A percentile compares a stretch with the other conserved stretches of the same genome.
Conservation (phyloP, 2,329 filamentous ascomycete genomes). For the Sordariomycetes sp. region DNA sequence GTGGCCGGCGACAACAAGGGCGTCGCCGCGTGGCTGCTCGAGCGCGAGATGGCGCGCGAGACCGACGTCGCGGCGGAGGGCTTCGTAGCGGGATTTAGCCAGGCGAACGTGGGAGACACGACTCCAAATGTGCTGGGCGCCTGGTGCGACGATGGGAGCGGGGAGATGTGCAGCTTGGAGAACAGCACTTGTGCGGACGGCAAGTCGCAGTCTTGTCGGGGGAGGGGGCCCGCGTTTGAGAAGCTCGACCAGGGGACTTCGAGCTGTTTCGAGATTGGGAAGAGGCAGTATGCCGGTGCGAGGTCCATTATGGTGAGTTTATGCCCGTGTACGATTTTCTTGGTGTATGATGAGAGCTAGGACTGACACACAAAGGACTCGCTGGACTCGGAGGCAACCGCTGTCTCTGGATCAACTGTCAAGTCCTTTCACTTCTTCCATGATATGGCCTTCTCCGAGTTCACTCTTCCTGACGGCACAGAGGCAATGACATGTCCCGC, state of each 20-base stretch:
- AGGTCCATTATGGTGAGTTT: slow-evolving; percentile 14
- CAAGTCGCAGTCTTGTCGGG: slow-evolving; percentile 57
- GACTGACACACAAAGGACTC: slow-evolving; percentile 30
- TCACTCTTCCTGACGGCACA: slow-evolving; percentile 62
- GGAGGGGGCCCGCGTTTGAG: slow-evolving; percentile 56
- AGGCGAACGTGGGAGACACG: slow-evolving; percentile 83
- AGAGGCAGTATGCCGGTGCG: slow-evolving; percentile 54
- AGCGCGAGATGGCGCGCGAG: slow-evolving; percentile 51
- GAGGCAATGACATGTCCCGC: slow-evolving; percentile 68
- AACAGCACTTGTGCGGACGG: slow-evolving; percentile 70
- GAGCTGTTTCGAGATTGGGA: slow-evolving; percentile 69
- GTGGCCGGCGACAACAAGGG: slow-evolving; percentile 96
- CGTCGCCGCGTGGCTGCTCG: slow-evolving; percentile 76
- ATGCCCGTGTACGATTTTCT: slow-evolving; percentile 5
- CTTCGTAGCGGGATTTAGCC: slow-evolving; percentile 85
- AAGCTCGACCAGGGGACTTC: slow-evolving; percentile 58
- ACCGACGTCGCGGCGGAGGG: slow-evolving; percentile 44
- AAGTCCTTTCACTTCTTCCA: slow-evolving; percentile 73
- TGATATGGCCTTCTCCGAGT: slow-evolving; percentile 64
- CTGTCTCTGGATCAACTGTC: slow-evolving; percentile 54
- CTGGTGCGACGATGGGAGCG: slow-evolving; percentile 76
- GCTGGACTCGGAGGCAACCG: slow-evolving; percentile 31
- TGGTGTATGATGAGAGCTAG: not conserved
- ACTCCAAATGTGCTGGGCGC: slow-evolving; percentile 76
- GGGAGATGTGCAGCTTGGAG: slow-evolving; percentile 55